phyloP scores from a whole-genome alignment of 2,329 filamentous ascomycete genomes.

The Sarocladium brachiariae region DNA sequence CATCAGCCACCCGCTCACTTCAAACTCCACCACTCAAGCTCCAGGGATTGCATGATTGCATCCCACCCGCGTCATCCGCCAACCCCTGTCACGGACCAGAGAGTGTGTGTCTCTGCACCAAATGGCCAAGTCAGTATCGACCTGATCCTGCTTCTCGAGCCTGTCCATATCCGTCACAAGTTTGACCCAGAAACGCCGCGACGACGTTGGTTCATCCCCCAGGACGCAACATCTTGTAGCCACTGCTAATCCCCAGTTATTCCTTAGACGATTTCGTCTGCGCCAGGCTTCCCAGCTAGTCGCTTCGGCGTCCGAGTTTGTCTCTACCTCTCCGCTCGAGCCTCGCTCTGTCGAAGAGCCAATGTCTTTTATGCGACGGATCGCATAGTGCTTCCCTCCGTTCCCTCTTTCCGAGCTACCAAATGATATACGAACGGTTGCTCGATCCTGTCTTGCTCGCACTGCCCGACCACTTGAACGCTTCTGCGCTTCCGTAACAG shows the following conservation, averaged over 20 bases:
- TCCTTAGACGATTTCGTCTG: not conserved
- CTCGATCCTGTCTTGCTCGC: not conserved
- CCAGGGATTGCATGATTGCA: not conserved
- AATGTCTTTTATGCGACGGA: not conserved
- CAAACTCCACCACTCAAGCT: too few relatives aligned
- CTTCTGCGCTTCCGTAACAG: not conserved
- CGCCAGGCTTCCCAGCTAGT: not conserved
- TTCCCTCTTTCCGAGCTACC: not conserved
- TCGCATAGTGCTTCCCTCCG: conserved; percentile 3
- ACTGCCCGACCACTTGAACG: not conserved
- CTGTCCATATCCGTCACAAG: not conserved
- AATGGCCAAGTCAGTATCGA: not conserved
- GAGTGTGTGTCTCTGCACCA: not conserved
- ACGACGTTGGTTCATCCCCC: not conserved
- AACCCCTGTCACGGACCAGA: not conserved
- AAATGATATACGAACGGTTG: not conserved
- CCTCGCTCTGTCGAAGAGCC: not conserved
- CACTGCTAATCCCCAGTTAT: too few relatives aligned
- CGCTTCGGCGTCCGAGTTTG: not conserved
- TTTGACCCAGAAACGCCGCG: not conserved
- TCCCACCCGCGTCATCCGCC: conserved; percentile 7
- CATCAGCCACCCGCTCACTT: too few relatives aligned
- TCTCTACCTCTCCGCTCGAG: too few relatives aligned
- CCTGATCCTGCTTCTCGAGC: conserved; percentile 1
- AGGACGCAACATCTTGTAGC: too few relatives aligned